Base-by-base conservation (phyloP, 306 rosid species). In the Arachis hypogaea region DNA sequence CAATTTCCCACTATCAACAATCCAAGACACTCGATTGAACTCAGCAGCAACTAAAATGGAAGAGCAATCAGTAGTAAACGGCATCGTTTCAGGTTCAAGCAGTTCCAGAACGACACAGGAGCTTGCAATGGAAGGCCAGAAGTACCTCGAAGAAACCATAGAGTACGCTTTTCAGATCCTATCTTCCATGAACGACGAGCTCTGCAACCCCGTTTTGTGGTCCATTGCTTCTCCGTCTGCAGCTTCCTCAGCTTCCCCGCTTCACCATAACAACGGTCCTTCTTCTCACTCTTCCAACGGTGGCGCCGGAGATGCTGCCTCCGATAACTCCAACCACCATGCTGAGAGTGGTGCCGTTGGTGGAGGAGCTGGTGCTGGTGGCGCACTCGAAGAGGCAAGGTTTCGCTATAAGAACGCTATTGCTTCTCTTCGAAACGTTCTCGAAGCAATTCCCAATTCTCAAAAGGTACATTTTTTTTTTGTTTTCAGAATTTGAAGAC, bases 151-250 rank as follows among this genome's bases (percentile, higher is more conserved):
- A 77, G 96, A 89, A 77, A 93, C 98, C 11, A 93, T 89, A 0
- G 88, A 93, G 72, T 69, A 87, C 30, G 97, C 98, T 74, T 93
- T 84, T 66, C 93, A 88, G 85, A 92, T 95, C 86, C 95, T 95
- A 58, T 85, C 88, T 72, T 92, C 98, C 71, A 92, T 95, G 99
- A 95, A 95, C 77, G 97, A 95, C 76, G 98, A 90, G 78, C 98
- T 95, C 72, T 89, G 98, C 82, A 92, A 92, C 77, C 97, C 98
- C 16, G 58, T 85, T 7, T 78, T 92, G 43, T 95, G 99, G 97
- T 81, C 92, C 69, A 84, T 90, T 61, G 82, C 93, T 71, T 70
- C 86, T 47, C 44, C 84, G 36, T 56, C 85, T 5, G 18, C 86
- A 5, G 18, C 86, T 41, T 59, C 79, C 6, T 11, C 55, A 2